These are phyloP conservation scores for Candida glaebosa DNA, from an alignment of 805 yeast species.

Conservation along the genomic window DNA sequence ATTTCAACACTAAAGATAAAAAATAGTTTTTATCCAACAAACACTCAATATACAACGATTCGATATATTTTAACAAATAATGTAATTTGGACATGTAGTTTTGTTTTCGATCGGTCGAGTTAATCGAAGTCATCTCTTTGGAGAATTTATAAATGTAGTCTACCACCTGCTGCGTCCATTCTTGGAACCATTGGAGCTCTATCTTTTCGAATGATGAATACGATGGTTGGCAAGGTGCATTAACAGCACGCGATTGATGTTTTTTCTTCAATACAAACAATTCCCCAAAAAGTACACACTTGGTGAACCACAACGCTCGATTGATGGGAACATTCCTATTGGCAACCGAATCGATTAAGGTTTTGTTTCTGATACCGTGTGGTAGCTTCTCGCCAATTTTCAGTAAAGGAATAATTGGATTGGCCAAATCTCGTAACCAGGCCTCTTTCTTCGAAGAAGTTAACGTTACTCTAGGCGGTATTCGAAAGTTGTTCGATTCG, in stretches of 20 bases:
- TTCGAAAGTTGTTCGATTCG: slow-evolving; percentile 49
- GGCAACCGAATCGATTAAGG: slow-evolving; percentile 70
- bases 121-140: slow-evolving; percentile 30
- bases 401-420: slow-evolving; percentile 60
- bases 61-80: slow-evolving; percentile 57
- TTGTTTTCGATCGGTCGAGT: slow-evolving; percentile 26
- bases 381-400: slow-evolving; percentile 78
- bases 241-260: slow-evolving; percentile 16
- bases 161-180: slow-evolving; percentile 86
- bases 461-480: slow-evolving; percentile 86
- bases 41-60: slow-evolving; percentile 65
- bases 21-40: slow-evolving; percentile 62
- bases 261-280: slow-evolving; percentile 30
- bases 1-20: slow-evolving; percentile 59
- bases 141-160: slow-evolving; percentile 54
- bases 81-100: slow-evolving; percentile 50
- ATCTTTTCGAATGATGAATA: slow-evolving; percentile 17
- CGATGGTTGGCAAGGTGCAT: slow-evolving; percentile 9
- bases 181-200: slow-evolving; percentile 69
- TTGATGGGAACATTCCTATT: slow-evolving; percentile 63
- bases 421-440: slow-evolving; percentile 82
- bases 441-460: slow-evolving; percentile 82
- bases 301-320: slow-evolving; percentile 90
- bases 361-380: slow-evolving; percentile 78
- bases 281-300: slow-evolving; percentile 83